Percentiles rank a stretch among this genome's conserved stretches.
Evolutionary conservation across 495 filamentous ascomycete species (phyloP).

Genomic region (Aspergillus sparsus): DNA sequence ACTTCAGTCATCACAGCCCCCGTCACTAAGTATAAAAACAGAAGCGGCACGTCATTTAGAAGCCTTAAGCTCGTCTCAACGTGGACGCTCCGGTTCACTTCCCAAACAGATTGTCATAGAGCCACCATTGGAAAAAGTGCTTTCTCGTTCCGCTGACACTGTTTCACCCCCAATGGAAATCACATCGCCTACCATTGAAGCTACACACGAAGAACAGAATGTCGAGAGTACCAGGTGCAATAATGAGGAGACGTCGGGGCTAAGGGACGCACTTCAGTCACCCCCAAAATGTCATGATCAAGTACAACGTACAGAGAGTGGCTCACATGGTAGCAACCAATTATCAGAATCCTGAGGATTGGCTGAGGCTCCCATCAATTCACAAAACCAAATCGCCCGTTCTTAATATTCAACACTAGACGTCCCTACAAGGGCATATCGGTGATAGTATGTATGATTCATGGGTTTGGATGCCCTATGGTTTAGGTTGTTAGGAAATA

Average conservation of each 20-base stretch:
- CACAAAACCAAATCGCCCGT: too few species aligned
- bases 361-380: too few species aligned
- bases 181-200: not conserved
- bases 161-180: slow-evolving; percentile 1
- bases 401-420: too few species aligned
- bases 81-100: slow-evolving; percentile 18
- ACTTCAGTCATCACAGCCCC: not conserved
- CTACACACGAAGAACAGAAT: not conserved
- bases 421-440: too few species aligned
- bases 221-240: not conserved
- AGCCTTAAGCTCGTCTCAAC: not conserved
- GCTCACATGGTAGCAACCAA: too few species aligned
- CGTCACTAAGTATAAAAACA: not conserved
- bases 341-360: too few species aligned
- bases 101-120: slow-evolving; percentile 20
- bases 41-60: slow-evolving; percentile 12
- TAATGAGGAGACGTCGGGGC: not conserved
- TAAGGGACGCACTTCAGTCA: not conserved
- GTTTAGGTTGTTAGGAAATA: too few species aligned
- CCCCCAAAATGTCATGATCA: not conserved
- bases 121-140: slow-evolving; percentile 15
- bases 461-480: too few species aligned
- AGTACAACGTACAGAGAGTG: not conserved
- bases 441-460: too few species aligned
- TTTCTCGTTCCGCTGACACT: slow-evolving; percentile 17